Base-by-base conservation (phyloP, 2,329 filamentous ascomycete species). In the Xylariaceae sp. region DNA sequence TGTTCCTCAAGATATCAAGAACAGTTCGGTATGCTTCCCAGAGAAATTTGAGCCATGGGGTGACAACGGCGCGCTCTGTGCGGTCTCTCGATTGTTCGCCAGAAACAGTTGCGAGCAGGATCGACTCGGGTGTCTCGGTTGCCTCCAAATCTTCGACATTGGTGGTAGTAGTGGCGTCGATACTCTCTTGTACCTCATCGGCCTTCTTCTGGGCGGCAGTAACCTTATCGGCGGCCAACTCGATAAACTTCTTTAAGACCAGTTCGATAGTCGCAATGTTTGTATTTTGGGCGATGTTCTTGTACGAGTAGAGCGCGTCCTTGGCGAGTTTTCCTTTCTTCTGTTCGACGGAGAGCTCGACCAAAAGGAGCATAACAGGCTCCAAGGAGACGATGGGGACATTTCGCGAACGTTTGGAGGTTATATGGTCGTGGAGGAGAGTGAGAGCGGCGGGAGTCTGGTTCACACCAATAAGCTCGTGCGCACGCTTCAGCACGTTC, bases 21-120 rank as follows among this genome's bases (percentile, higher is more conserved):
- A 98, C 93, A 29, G 93, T 98, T 49, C 93, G 87, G 74, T 98
- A 98, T 13, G 93, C 95, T 76, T 98, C 93, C 93, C 93, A 98
- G 49, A 98, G 76, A 64, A 98, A 98, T 74, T 98, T 98, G 61
- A 98, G 81, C 93, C 93, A 98, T 45, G 93, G 93, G 19, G 93
- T 98, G 46, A 98, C 93, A 59, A 98, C 94, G 62, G 93, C 93
- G 59, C 93, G 85, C 73, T 98, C 93, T 57, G 93, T 98, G 55
- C 93, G 87, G 71, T 98, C 93, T 64, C 88, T 85, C 47, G 91
- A 95, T 71, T 97, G 91, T 73, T 98, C 93, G 51, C 93, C 93
- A 30, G 93, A 98, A 47, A 98, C 93, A 40, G 93, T 98, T 50
- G 93, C 94, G 35, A 98, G 83, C 47, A 98, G 83, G 63, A 98